phyloP scores from a whole-genome alignment of 768 basidiomycete genomes.

The Termitomyces sp. region DNA sequence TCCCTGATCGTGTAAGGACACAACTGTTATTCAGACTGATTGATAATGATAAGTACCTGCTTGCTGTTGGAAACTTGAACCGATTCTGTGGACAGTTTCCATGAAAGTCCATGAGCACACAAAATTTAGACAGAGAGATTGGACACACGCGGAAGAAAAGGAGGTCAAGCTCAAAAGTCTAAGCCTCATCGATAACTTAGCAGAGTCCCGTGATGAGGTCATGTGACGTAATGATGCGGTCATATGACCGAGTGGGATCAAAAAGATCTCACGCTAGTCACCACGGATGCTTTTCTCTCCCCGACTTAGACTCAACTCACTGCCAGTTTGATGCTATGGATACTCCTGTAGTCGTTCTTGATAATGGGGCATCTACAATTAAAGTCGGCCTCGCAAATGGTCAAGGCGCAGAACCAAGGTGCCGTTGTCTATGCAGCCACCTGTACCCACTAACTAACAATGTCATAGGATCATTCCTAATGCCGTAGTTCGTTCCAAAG shows the following conservation, averaged over 20 bases:
- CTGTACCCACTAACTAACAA: not conserved
- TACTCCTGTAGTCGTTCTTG: slow-evolving; percentile 57
- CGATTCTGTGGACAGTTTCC: not conserved
- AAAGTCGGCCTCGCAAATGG: slow-evolving; percentile 60
- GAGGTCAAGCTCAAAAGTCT: not conserved
- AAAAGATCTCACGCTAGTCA: not conserved
- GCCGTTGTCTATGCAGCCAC: slow-evolving; percentile 17
- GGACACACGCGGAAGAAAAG: not conserved
- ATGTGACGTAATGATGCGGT: not conserved
- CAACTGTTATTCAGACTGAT: not conserved
- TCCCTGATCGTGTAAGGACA: not conserved
- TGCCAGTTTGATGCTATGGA: slow-evolving; percentile 1
- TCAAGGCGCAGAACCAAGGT: slow-evolving; percentile 25
- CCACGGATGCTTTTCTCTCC: too few species aligned
- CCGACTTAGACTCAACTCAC: not conserved
- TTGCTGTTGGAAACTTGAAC: too few species aligned
- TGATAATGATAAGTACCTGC: too few species aligned
- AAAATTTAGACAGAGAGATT: not conserved
- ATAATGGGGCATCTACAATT: slow-evolving; percentile 84
- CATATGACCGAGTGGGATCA: not conserved
- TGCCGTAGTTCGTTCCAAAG: slow-evolving; percentile 80
- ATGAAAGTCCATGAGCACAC: too few species aligned
- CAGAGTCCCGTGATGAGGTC: not conserved
- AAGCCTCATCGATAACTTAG: too few species aligned
- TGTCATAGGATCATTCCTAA: slow-evolving; percentile 65